These are phyloP conservation scores for Sclerospora graminicola DNA, from an alignment of 352 stramenopile genomes.

Conservation along the genomic window DNA sequence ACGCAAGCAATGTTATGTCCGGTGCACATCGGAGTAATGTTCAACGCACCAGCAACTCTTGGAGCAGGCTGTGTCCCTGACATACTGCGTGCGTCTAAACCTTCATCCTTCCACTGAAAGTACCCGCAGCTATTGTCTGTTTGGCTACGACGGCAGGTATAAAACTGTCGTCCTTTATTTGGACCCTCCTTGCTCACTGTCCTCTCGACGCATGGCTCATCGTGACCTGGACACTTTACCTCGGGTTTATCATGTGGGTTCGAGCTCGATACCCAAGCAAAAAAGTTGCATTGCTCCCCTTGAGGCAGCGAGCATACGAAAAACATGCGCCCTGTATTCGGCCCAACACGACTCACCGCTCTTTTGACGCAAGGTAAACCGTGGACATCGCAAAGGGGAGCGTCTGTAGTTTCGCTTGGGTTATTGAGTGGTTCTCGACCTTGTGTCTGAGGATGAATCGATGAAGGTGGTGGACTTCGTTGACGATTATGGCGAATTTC, in stretches of 20 bases:
- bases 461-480: conserved; percentile 4
- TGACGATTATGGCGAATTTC: conserved; percentile 4
- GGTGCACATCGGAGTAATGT: conserved; percentile 24
- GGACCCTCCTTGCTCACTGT: conserved; percentile 50
- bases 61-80: background rate
- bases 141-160: conserved; percentile 37
- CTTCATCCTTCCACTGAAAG: conserved; percentile 72
- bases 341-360: conserved; percentile 43
- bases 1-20: conserved; percentile 36
- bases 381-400: conserved; percentile 42
- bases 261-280: conserved; percentile 82
- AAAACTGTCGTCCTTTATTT: conserved; percentile 64
- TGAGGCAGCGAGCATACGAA: conserved; percentile 81
- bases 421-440: background rate
- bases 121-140: conserved; percentile 57
- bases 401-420: conserved; percentile 4
- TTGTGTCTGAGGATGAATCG: background rate
- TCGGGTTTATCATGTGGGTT: conserved; percentile 3
- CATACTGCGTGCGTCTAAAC: background rate
- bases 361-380: conserved; percentile 37
- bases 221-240: conserved; percentile 42
- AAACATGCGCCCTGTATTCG: conserved; percentile 90
- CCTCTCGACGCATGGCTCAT: conserved; percentile 52
- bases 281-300: conserved; percentile 86
- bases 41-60: background rate